Percentiles rank a stretch among this genome's conserved stretches.
phyloP scores from a whole-genome alignment of 495 filamentous ascomycete species.

The Aspergillus coremiiformis region DNA sequence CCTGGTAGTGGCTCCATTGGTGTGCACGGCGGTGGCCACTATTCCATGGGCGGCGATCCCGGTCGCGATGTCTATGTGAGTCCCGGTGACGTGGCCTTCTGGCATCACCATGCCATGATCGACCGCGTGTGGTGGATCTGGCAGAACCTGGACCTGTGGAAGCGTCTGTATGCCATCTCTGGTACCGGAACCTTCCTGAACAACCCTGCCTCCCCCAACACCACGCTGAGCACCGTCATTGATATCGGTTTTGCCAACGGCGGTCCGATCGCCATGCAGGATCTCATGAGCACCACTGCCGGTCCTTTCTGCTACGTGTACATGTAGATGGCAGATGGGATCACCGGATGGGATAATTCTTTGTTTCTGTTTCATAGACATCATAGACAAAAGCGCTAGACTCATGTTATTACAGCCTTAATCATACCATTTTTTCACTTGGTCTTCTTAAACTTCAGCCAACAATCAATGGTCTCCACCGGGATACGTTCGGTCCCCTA shows the following conservation, averaged over 20 bases:
- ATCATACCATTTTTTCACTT: too few relatives aligned
- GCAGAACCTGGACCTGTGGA: constrained; percentile 50
- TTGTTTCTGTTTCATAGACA: neutral
- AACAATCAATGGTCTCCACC: too few relatives aligned
- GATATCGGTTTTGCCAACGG: constrained; percentile 37
- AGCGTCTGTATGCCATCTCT: constrained; percentile 37
- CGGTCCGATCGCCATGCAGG: constrained; percentile 30
- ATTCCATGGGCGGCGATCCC: constrained; percentile 54
- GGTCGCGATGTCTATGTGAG: constrained; percentile 52
- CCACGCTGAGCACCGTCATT: constrained; percentile 39
- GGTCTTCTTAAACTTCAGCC: too few relatives aligned
- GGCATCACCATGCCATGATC: constrained; percentile 61
- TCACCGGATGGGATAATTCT: neutral
- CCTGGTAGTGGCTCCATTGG: constrained; percentile 43
- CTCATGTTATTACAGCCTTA: too few relatives aligned
- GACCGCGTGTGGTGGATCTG: constrained; percentile 66
- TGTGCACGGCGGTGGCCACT: constrained; percentile 59
- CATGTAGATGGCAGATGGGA: constrained; percentile 19
- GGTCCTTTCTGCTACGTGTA: constrained; percentile 56
- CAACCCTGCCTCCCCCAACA: constrained; percentile 38
- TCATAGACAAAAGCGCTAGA: too few relatives aligned
- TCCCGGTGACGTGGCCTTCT: constrained; percentile 62
- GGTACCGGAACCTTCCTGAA: constrained; percentile 55
- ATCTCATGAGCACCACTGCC: constrained; percentile 44
- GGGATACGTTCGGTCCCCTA: too few relatives aligned